These are phyloP conservation scores for Candolleomyces eurysporus DNA, from an alignment of 768 basidiomycete species.

Conservation along the genomic window DNA sequence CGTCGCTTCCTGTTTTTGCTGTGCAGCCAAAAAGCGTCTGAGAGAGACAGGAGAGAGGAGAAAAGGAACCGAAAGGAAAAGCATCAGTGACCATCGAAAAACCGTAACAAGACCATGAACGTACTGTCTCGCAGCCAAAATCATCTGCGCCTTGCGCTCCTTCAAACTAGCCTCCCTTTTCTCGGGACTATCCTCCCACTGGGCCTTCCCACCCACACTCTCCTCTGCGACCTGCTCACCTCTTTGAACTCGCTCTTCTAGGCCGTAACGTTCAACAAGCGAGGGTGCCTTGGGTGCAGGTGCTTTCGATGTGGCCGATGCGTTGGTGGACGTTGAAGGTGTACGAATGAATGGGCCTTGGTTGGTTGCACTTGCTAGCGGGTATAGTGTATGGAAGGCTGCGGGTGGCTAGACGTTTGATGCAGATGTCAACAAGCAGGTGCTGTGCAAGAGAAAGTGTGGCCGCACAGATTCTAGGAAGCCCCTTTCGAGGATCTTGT, in stretches of 20 bases:
- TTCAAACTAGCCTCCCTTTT: slow-evolving; percentile 74
- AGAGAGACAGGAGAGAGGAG: neutral
- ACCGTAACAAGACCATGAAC: no score
- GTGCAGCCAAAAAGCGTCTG: slow-evolving; percentile 47
- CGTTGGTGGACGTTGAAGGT: slow-evolving; percentile 20
- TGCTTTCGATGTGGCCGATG: neutral
- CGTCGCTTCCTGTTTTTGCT: slow-evolving; percentile 18
- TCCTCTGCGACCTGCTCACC: slow-evolving; percentile 34
- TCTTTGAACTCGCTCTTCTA: slow-evolving; percentile 48
- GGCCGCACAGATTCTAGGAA: slow-evolving; percentile 71
- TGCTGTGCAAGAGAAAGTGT: slow-evolving; percentile 4
- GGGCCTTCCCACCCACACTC: slow-evolving; percentile 59
- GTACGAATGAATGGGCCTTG: slow-evolving; percentile 27
- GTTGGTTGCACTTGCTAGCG: slow-evolving; percentile 19
- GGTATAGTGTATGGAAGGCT: slow-evolving; percentile 74
- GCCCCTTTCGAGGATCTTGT: slow-evolving; percentile 77
- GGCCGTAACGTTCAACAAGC: slow-evolving; percentile 68
- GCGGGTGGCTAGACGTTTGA: slow-evolving; percentile 57
- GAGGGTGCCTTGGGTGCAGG: slow-evolving; percentile 12
- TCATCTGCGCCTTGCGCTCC: slow-evolving; percentile 85
- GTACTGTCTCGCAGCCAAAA: slow-evolving; percentile 81
- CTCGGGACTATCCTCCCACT: slow-evolving; percentile 77
- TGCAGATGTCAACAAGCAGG: neutral
- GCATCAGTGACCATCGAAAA: no score
- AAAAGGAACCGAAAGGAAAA: no score